Evolutionary conservation across 352 stramenopile genomes (phyloP).

Genomic region (Halophytophthora batemanensis): DNA sequence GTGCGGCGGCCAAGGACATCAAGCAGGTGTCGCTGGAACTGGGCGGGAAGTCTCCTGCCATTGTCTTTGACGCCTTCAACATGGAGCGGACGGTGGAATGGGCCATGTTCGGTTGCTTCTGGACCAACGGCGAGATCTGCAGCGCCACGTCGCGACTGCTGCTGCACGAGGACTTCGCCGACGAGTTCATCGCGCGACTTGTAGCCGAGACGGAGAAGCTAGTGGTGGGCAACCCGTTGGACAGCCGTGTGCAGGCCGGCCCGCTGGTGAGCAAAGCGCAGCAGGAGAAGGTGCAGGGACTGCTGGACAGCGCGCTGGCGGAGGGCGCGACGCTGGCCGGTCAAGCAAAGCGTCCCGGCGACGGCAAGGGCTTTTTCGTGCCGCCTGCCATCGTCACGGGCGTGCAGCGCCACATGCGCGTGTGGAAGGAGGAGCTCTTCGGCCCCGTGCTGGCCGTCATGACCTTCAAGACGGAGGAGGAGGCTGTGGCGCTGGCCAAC

Average conservation of each 20-base stretch:
- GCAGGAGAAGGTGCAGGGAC: slow-evolving; percentile 56
- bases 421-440: slow-evolving; percentile 83
- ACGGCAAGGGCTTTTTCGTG: slow-evolving; percentile 47
- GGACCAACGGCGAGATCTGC: slow-evolving; percentile 70
- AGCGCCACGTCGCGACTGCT: slow-evolving; percentile 68
- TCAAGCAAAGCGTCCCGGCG: slow-evolving; percentile 15
- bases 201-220: slow-evolving; percentile 41
- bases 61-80: slow-evolving; percentile 66
- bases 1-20: slow-evolving; percentile 45
- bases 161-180: slow-evolving; percentile 52
- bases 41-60: slow-evolving; percentile 81
- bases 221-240: slow-evolving; percentile 42
- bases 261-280: slow-evolving; percentile 62
- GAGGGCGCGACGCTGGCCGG: slow-evolving; percentile 40
- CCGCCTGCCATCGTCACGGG: slow-evolving; percentile 57
- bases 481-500: slow-evolving; percentile 67
- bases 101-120: slow-evolving; percentile 72
- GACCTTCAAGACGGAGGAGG: slow-evolving; percentile 72
- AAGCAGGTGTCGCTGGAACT: slow-evolving; percentile 76
- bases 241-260: slow-evolving; percentile 41
- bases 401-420: slow-evolving; percentile 39
- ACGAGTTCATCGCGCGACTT: slow-evolving; percentile 47
- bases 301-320: slow-evolving; percentile 32
- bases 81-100: slow-evolving; percentile 67
- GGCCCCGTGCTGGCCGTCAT: slow-evolving; percentile 76